Conservation (phyloP, 352 stramenopile species). For the Globisporangium spiculum region DNA sequence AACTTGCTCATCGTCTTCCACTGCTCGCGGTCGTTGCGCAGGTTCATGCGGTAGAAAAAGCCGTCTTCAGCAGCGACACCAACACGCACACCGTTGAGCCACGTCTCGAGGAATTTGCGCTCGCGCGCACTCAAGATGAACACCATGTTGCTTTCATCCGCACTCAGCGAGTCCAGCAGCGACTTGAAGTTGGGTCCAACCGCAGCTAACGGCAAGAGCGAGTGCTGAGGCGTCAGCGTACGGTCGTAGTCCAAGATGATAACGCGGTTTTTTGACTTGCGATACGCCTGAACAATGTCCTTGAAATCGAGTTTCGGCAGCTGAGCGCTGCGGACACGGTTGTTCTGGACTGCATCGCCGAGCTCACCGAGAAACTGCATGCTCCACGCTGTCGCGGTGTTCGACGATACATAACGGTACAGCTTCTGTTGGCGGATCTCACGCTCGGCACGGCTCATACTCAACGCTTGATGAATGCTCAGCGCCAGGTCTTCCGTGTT, state of each 20-base stretch:
- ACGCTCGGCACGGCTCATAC: constrained; percentile 78
- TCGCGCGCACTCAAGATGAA: constrained; percentile 78
- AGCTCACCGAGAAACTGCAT: constrained; percentile 81
- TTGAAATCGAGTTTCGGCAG: constrained; percentile 61
- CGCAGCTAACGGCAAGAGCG: constrained; percentile 72
- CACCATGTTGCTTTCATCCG: constrained; percentile 68
- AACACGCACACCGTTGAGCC: constrained; percentile 71
- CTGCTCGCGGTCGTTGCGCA: constrained; percentile 61
- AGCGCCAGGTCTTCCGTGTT: constrained; percentile 84
- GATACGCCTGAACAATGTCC: constrained; percentile 63
- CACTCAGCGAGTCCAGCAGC: constrained; percentile 63
- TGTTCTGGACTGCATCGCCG: constrained; percentile 53
- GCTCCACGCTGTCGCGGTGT: constrained; percentile 83
- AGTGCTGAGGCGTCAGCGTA: constrained; percentile 76
- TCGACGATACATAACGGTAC: constrained; percentile 85
- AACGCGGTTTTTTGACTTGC: constrained; percentile 65
- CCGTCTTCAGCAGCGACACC: constrained; percentile 74
- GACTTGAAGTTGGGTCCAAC: constrained; percentile 77
- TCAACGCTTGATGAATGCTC: constrained; percentile 80
- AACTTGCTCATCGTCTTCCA: constrained; percentile 88
- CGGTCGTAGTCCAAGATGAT: constrained; percentile 90
- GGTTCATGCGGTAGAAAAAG: constrained; percentile 81
- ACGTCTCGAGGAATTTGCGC: constrained; percentile 88
- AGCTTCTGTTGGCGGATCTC: constrained; percentile 89
- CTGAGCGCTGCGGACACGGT: constrained; percentile 42